Base-by-base conservation (phyloP, 495 filamentous ascomycete species). In the Penicillium silybi region DNA sequence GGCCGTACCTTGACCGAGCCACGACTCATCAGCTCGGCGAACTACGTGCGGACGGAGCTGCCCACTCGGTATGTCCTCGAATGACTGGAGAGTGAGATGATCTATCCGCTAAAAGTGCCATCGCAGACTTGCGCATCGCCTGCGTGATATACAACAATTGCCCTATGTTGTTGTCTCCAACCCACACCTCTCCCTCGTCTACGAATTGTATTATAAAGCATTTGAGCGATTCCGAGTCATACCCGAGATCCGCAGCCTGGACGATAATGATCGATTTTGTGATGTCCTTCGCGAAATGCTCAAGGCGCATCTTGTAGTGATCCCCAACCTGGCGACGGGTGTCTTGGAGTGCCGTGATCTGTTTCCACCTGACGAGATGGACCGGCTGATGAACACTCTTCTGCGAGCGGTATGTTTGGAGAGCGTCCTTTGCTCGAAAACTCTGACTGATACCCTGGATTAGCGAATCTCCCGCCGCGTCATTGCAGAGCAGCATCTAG, bases 101-200 rank as follows among this genome's bases (percentile, higher is more conserved):
- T 11, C 29, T 32, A 32, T 13, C 29, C 19, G n/a, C 38, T 35
- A 17, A 22, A 41, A 0, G n/a, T n/a, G 1, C 18, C 26, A 32
- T 19, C 18, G 6, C n/a, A 91, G 91, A 52, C 79, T 96, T 50
- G 88, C 92, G 22, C 95, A 99, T 61, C 87, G 93, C 15, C 85
- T 99, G 45, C 89, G 95, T 41, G 92, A 99, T 63, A 97, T 99
- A 79, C 95, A 99, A 72, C 91, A 87, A 49, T 75, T 99, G 39
- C 93, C 93, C 17, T 99, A 96, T 61, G 90, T 95, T 11, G 92
- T 97, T 27, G 88, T 97, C 16, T 90, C 90, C n/a, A 99, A 99
- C 62, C 83, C 83, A 10, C 88, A 97, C 63, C 85, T 99, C 48
- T 90, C 86, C 53, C 84, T 92, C 52, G 95, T 97, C 13, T 97